Conservation (phyloP, 1,284 basidiomycete species). For the Uromyces viciae-fabae region DNA sequence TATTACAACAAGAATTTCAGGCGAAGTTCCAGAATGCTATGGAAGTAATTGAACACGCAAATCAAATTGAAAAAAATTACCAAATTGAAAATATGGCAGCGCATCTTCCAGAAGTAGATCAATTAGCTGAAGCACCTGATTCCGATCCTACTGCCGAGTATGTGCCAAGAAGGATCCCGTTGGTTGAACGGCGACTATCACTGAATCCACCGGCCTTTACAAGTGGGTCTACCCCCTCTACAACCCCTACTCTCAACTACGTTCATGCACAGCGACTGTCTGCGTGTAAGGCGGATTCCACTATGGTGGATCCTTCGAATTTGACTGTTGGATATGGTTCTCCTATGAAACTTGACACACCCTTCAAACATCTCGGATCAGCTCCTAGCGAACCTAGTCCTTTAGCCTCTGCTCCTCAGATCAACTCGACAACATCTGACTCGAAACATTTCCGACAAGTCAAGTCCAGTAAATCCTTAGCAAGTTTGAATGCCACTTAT, state of each 20-base stretch:
- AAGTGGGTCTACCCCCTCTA: conserved; percentile 29
- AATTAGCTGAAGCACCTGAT: background rate
- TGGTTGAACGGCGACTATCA: conserved; percentile 25
- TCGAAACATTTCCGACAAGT: conserved; percentile 22
- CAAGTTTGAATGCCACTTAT: conserved; percentile 34
- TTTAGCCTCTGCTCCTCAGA: background rate
- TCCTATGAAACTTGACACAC: conserved; percentile 45
- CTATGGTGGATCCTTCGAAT: conserved; percentile 38
- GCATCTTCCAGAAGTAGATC: background rate
- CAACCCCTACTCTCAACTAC: conserved; percentile 42
- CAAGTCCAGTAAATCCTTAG: conserved; percentile 37
- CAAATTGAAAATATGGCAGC: conserved; percentile 3
- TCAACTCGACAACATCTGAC: background rate
- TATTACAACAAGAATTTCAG: conserved; percentile 32
- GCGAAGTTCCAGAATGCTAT: conserved; percentile 37
- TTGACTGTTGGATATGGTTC: conserved; percentile 40
- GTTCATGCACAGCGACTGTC: conserved; percentile 32
- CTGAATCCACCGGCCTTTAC: conserved; percentile 30
- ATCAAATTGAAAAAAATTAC: conserved; percentile 2
- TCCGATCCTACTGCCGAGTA: background rate
- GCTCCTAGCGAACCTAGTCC: background rate
- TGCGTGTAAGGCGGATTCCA: conserved; percentile 19
- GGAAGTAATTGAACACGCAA: conserved; percentile 36
- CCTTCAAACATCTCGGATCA: conserved; percentile 35
- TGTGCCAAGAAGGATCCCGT: conserved; percentile 2